Evolutionary conservation across 192 early-diverging fungal species (phyloP), one percentile per base, ranked within the genome.

Genomic region (Coemansia guatemalensis): DNA sequence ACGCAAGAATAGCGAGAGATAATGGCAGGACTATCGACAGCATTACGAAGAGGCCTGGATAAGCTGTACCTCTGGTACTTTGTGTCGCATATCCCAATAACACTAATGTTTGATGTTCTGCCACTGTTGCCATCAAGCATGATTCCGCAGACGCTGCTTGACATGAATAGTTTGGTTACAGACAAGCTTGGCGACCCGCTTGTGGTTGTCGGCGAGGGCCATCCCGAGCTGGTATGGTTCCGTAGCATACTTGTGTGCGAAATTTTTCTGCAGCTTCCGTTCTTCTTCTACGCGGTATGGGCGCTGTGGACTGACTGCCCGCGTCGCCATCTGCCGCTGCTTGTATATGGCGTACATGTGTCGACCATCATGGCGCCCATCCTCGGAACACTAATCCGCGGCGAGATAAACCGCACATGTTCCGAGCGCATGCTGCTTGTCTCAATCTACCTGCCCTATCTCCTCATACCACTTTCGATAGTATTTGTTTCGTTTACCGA

Each of bases 331-430:
- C 56, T 80, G 62, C 75, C 78, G 63, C 71, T 91, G 41, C 70
- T 83, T 35, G 68, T 88, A 23, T 93, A 93, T 66, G 78, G 86
- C 3, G 76, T 80, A 17, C 91, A 93, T 68, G 90, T 92, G 23
- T 67, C 79, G 32, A 93, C 91, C 5, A 90, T 89, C 5, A 83
- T 90, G 48, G 47, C 84, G 27, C 84, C 87, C 1, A 73, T 81
- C 18, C 73, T 93, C 18, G 68, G 69, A 23, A 85, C 82, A 27
- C 63, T 91, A 18, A 54, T 73, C 9, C 66, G 87, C 24, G 83
- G 80, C 56, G 60, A 73, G 48, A 66, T 83, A 60, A 73, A 61
- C 23, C 65, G 85, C 25, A 71, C 83, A 33, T 65, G 68, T 17
- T 17, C 17, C 50, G 77, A 85, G 60, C 64, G 81, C 23, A 56